phyloP scores from a whole-genome alignment of 2,329 filamentous ascomycete species.

The Pseudofabraea citricarpa region DNA sequence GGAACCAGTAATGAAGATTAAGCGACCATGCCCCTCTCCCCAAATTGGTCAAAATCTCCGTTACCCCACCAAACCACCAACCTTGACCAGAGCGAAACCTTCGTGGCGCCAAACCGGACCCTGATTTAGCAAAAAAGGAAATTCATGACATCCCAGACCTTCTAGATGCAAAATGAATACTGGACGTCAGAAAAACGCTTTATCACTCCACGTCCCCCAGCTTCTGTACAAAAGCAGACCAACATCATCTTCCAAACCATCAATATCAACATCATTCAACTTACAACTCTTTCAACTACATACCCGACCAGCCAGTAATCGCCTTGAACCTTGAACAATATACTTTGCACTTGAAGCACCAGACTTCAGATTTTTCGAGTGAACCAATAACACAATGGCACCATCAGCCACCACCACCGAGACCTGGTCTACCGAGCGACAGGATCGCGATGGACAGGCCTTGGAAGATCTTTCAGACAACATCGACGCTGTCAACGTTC shows the following conservation, averaged over 20 bases:
- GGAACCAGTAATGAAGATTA: too few species aligned
- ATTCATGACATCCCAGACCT: too few species aligned
- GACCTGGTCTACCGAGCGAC: neutral
- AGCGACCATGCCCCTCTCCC: too few species aligned
- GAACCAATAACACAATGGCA: constrained; percentile 21
- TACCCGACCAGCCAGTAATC: neutral
- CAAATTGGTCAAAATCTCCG: too few species aligned
- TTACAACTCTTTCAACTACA: neutral
- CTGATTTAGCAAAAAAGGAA: too few species aligned
- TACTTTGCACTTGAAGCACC: too few species aligned
- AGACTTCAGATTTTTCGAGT: too few species aligned
- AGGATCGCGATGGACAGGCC: constrained; percentile 19
- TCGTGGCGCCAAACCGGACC: too few species aligned
- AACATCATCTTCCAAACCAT: neutral
- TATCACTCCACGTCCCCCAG: neutral
- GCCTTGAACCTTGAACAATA: neutral
- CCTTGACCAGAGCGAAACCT: too few species aligned
- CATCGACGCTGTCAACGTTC: constrained; percentile 51
- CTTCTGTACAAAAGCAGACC: neutral
- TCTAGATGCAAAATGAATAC: too few species aligned
- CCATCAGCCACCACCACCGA: constrained; percentile 17
- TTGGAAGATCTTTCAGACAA: constrained; percentile 41
- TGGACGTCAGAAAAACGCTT: too few species aligned
- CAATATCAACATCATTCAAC: neutral
- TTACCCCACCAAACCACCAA: too few species aligned